Percentiles rank a stretch among this genome's conserved stretches.
Conservation (phyloP, 2,329 filamentous ascomycete species). For the Fusarium sp. region DNA sequence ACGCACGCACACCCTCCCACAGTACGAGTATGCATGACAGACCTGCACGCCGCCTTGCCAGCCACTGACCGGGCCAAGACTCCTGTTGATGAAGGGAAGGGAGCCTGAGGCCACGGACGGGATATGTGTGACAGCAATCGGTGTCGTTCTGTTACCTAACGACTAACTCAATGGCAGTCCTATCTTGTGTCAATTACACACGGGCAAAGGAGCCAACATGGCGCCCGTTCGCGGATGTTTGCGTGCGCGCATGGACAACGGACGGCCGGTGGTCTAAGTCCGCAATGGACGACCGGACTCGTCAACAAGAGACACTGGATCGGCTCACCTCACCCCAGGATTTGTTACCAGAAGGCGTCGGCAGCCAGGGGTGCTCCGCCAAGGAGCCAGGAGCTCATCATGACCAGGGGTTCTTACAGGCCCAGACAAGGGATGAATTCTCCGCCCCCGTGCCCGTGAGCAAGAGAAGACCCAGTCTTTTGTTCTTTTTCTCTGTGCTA, state of each 20-base stretch:
- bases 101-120: not conserved
- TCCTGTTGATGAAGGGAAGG: not conserved
- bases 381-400: conserved; percentile 23
- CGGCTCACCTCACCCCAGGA: conserved; percentile 37
- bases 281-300: conserved; percentile 11
- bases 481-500: conserved; percentile 25
- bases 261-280: conserved; percentile 15
- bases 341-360: conserved; percentile 23
- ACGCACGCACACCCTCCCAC: not conserved
- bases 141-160: not conserved
- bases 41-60: conserved; percentile 29
- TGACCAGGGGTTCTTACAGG: conserved; percentile 29
- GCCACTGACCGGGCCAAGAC: conserved; percentile 5
- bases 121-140: conserved; percentile 11
- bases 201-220: not conserved
- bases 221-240: conserved; percentile 5
- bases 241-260: not conserved
- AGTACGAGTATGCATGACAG: conserved; percentile 36
- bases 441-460: conserved; percentile 27
- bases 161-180: not conserved
- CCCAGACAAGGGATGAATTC: conserved; percentile 9
- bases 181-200: not conserved
- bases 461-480: conserved; percentile 20
- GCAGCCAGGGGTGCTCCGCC: conserved; percentile 27
- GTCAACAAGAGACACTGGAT: conserved; percentile 22